phyloP scores from a whole-genome alignment of 2,329 filamentous ascomycete species.

The Ophiostoma australiae region DNA sequence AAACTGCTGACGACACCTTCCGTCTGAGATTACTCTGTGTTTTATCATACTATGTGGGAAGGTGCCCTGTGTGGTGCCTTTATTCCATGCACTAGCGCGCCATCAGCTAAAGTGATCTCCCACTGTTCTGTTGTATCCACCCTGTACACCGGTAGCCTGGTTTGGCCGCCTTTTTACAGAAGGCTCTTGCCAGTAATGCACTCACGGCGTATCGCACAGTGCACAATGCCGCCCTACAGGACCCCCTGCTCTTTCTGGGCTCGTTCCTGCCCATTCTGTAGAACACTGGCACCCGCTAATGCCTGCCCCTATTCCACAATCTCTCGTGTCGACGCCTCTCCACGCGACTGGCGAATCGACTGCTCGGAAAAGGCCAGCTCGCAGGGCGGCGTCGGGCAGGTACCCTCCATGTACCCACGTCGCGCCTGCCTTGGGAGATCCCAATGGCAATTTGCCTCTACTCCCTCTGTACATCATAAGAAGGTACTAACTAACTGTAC shows the following conservation, averaged over 20 bases:
- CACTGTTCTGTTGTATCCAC: not conserved
- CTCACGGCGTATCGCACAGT: not conserved
- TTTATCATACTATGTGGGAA: not conserved
- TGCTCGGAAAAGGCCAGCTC: not conserved
- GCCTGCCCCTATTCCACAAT: slow-evolving; percentile 7
- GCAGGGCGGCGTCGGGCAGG: not conserved
- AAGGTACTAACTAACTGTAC: too few species aligned
- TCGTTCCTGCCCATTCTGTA: not conserved
- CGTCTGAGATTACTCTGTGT: not conserved
- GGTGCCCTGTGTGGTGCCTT: not conserved
- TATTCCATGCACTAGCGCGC: not conserved
- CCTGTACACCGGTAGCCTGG: not conserved
- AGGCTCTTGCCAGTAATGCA: not conserved
- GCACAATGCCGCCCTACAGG: not conserved
- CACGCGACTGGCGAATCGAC: not conserved
- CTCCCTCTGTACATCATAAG: too few species aligned
- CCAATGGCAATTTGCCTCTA: not conserved
- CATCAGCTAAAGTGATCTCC: slow-evolving; percentile 3
- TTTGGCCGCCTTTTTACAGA: not conserved
- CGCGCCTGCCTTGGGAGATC: not conserved
- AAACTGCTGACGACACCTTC: slow-evolving; percentile 10
- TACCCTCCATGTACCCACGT: not conserved
- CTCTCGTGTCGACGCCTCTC: not conserved
- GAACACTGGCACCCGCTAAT: not conserved
- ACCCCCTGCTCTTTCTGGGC: not conserved